Evolutionary conservation across 2,329 filamentous ascomycete genomes (phyloP).

Genomic region (Fusarium equiseti): DNA sequence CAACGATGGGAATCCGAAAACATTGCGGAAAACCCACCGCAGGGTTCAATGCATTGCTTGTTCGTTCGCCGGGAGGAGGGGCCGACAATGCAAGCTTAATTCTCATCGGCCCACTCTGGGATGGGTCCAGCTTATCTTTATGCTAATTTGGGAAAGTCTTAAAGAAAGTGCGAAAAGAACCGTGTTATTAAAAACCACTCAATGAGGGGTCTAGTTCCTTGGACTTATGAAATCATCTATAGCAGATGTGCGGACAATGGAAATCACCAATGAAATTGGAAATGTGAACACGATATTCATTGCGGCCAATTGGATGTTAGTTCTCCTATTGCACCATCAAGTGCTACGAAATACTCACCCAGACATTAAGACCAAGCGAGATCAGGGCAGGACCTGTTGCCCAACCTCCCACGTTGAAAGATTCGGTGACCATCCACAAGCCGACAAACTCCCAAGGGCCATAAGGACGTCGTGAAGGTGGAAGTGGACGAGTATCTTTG

Average conservation of each 20-base stretch:
- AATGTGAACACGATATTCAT: background rate
- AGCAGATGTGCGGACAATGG: background rate
- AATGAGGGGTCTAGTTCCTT: background rate
- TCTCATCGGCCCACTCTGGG: too few relatives aligned
- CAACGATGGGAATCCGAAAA: background rate
- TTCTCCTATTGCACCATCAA: too few relatives aligned
- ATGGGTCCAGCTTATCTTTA: too few relatives aligned
- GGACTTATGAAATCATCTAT: background rate
- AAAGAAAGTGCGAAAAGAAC: background rate
- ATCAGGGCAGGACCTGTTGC: slow-evolving; percentile 49
- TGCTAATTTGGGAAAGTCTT: background rate
- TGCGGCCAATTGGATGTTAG: background rate
- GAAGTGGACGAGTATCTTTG: slow-evolving; percentile 40
- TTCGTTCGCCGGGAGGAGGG: background rate
- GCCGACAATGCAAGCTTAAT: background rate
- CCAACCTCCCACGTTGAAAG: slow-evolving; percentile 52
- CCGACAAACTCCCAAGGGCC: slow-evolving; percentile 51
- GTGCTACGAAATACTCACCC: background rate
- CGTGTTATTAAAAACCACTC: background rate
- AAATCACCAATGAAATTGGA: background rate
- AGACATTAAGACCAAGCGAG: slow-evolving; percentile 46
- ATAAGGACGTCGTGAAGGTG: slow-evolving; percentile 48
- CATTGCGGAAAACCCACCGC: background rate
- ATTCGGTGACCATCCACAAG: slow-evolving; percentile 51
- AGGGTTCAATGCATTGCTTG: background rate